phyloP scores from a whole-genome alignment of 2,329 filamentous ascomycete species.

The Diaporthe caulivora region DNA sequence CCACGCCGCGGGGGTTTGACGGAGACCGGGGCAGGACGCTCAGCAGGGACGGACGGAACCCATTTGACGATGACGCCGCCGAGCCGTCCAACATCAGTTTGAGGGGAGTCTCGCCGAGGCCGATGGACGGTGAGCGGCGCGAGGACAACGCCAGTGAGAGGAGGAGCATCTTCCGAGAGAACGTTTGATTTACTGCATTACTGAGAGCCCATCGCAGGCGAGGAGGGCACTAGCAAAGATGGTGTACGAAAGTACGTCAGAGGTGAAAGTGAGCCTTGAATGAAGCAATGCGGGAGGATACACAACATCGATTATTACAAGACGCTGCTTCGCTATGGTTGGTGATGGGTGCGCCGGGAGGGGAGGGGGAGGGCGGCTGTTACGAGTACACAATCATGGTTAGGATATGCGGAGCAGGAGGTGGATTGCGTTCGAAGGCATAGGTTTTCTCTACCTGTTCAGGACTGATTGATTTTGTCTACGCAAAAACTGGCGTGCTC shows the following conservation, averaged over 20 bases:
- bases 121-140: conserved; percentile 66
- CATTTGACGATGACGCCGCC: conserved; percentile 76
- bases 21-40: conserved; percentile 56
- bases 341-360: not conserved
- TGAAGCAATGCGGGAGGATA: not conserved
- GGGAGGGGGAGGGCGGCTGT: not conserved
- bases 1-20: conserved; percentile 49
- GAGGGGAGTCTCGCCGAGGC: conserved; percentile 81
- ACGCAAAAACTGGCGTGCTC: conserved; percentile 19
- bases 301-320: not conserved
- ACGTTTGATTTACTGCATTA: conserved; percentile 61
- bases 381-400: conserved; percentile 25
- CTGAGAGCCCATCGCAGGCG: not conserved
- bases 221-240: not conserved
- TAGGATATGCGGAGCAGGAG: not conserved
- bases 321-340: not conserved
- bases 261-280: not conserved
- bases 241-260: not conserved
- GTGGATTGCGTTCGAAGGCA: not conserved
- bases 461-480: conserved; percentile 8
- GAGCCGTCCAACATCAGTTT: conserved; percentile 72
- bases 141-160: conserved; percentile 63
- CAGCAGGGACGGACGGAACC: conserved; percentile 65
- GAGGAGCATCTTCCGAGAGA: conserved; percentile 77
- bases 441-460: conserved; percentile 17